Conservation (phyloP, 257 asterid genomes). For the Solanum corneliomulleri region DNA sequence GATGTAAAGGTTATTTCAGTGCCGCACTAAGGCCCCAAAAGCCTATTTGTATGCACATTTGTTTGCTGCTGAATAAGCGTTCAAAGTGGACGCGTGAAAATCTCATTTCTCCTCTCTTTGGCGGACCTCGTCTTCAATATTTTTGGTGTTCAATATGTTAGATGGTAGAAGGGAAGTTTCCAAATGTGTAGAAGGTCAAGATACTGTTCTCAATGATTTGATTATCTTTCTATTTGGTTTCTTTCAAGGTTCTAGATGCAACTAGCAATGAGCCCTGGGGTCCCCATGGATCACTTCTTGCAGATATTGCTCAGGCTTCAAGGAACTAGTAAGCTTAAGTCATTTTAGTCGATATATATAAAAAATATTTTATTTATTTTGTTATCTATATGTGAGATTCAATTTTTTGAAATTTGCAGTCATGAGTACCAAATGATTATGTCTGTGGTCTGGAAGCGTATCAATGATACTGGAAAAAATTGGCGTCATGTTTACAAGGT, state of each 20-base stretch:
- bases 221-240: background rate
- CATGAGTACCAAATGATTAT: slow-evolving; percentile 78
- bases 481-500: slow-evolving; percentile 97
- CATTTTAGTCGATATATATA: background rate
- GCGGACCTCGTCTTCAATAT: background rate
- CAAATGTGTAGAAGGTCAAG: background rate
- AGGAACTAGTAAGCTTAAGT: slow-evolving; percentile 58
- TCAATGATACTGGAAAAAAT: slow-evolving; percentile 71
- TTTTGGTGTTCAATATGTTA: background rate
- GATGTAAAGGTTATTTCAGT: background rate
- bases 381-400: background rate
- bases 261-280: slow-evolving; percentile 99
- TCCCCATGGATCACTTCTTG: slow-evolving; percentile 92
- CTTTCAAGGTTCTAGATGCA: slow-evolving; percentile 79
- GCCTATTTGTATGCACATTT: background rate
- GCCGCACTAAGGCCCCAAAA: background rate
- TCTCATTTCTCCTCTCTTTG: background rate
- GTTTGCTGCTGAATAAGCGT: background rate
- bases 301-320: slow-evolving; percentile 89
- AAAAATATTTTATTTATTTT: background rate
- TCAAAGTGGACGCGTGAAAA: background rate
- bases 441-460: slow-evolving; percentile 72
- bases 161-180: background rate
- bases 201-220: background rate
- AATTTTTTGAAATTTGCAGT: slow-evolving; percentile 24